phyloP scores from a whole-genome alignment of 768 basidiomycete species.

The Lactarius sp. region DNA sequence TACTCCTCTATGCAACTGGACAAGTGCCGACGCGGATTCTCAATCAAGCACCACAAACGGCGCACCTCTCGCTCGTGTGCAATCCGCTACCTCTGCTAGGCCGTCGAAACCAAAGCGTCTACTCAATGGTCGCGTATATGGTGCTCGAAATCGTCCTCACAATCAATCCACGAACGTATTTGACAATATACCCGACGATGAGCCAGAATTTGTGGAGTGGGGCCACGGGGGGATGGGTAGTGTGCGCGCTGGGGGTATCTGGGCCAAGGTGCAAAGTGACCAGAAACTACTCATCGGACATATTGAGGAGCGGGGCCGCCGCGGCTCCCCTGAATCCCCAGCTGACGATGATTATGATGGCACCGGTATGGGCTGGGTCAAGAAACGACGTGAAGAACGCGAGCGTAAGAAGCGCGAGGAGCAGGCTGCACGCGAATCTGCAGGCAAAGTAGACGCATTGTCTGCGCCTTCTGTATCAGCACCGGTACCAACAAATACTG shows the following conservation, averaged over 20 bases:
- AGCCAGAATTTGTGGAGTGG: slow-evolving; percentile 88
- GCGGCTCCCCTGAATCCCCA: slow-evolving; percentile 29
- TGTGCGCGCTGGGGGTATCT: slow-evolving; percentile 28
- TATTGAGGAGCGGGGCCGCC: slow-evolving; percentile 5
- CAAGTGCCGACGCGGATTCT: slow-evolving; percentile 1
- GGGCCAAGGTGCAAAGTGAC: slow-evolving; percentile 25
- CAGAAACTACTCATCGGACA: slow-evolving; percentile 23
- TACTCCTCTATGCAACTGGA: slow-evolving; percentile 17
- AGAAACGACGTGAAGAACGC: slow-evolving; percentile 48
- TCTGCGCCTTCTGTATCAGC: background rate
- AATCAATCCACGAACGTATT: slow-evolving; percentile 39
- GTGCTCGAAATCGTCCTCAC: slow-evolving; percentile 32
- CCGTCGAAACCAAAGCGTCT: slow-evolving; percentile 38
- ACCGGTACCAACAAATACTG: background rate
- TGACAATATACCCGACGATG: slow-evolving; percentile 46
- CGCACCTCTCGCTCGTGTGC: slow-evolving; percentile 4
- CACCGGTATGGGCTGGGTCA: slow-evolving; percentile 82
- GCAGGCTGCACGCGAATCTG: slow-evolving; percentile 30
- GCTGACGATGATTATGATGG: slow-evolving; percentile 64
- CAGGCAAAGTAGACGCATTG: slow-evolving; percentile 28
- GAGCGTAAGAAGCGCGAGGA: slow-evolving; percentile 45
- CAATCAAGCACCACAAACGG: background rate
- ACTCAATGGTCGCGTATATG: slow-evolving; percentile 83
- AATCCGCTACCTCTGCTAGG: background rate
- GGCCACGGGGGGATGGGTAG: slow-evolving; percentile 81